Conservation (phyloP, 2,329 filamentous ascomycete genomes). For the Dothiorella sarmentorum region DNA sequence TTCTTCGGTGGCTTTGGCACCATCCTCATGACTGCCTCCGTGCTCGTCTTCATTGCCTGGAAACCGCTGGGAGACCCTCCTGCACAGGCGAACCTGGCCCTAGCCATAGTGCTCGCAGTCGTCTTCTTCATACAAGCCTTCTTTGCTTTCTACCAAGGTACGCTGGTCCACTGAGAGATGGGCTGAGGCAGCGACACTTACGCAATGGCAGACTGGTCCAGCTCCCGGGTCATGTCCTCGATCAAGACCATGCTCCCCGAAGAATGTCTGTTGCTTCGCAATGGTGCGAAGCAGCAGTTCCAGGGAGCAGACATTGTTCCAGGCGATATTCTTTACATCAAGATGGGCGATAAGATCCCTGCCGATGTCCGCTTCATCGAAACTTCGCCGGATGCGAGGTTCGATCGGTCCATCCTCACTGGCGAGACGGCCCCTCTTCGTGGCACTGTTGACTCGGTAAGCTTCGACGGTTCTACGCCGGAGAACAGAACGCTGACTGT, state of each 20-base stretch:
- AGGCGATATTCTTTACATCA: conserved; percentile 66
- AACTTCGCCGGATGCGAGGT: conserved; percentile 65
- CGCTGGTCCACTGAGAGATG: conserved; percentile 41
- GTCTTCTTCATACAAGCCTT: conserved; percentile 61
- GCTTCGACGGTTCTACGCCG: neutral
- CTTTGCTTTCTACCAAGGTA: conserved; percentile 54
- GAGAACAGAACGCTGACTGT: neutral
- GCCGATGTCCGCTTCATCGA: conserved; percentile 70
- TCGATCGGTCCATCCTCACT: conserved; percentile 71
- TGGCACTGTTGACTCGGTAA: conserved; percentile 56
- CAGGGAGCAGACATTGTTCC: conserved; percentile 63
- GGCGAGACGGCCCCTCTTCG: conserved; percentile 65
- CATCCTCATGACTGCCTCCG: conserved; percentile 63
- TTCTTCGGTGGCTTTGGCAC: conserved; percentile 75
- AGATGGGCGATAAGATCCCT: conserved; percentile 69
- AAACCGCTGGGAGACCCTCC: conserved; percentile 72
- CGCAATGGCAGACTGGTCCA: conserved; percentile 65
- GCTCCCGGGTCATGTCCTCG: conserved; percentile 71
- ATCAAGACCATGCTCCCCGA: conserved; percentile 80
- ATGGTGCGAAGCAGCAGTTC: conserved; percentile 51
- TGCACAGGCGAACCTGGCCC: conserved; percentile 64
- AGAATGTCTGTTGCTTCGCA: conserved; percentile 62
- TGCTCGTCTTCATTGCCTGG: conserved; percentile 76
- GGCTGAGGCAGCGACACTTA: conserved; percentile 42
- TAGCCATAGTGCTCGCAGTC: conserved; percentile 68